Evolutionary conservation across 129 eudicot species (phyloP).

Genomic region (Chrysanthemum lavandulifolium): DNA sequence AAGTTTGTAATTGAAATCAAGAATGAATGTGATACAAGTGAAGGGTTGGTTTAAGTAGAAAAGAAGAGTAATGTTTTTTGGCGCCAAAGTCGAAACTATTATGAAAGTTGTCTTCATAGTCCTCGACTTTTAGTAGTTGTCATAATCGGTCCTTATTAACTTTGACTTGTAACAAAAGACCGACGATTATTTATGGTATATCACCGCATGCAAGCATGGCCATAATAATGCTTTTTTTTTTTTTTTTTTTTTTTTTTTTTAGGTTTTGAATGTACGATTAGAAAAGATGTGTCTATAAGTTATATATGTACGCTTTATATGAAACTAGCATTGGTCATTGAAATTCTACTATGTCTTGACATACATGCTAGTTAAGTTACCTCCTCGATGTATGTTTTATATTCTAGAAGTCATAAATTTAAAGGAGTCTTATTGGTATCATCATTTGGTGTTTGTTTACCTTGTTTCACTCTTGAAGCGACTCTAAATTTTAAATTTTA

Average conservation of each 20-base stretch:
- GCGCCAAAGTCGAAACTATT: too few species aligned
- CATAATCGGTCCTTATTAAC: too few species aligned
- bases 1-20: too few species aligned
- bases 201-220: constrained; percentile 54
- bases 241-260: not conserved
- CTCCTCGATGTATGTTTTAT: not conserved
- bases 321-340: not conserved
- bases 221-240: not conserved
- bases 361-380: not conserved
- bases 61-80: too few species aligned
- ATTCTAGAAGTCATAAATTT: not conserved
- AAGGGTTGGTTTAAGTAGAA: too few species aligned
- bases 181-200: constrained; percentile 87
- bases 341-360: not conserved
- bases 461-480: constrained; percentile 11
- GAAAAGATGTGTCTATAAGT: too few species aligned
- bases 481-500: not conserved
- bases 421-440: constrained; percentile 18
- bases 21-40: too few species aligned
- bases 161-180: constrained; percentile 51
- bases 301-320: too few species aligned
- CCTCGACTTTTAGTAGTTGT: too few species aligned
- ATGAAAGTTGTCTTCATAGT: too few species aligned
- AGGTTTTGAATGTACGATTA: not conserved
- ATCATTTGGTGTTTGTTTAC: constrained; percentile 7